These are phyloP conservation scores for Lichtheimia hyalospora DNA, from an alignment of 371 early-diverging fungal species.

Conservation along the genomic window DNA sequence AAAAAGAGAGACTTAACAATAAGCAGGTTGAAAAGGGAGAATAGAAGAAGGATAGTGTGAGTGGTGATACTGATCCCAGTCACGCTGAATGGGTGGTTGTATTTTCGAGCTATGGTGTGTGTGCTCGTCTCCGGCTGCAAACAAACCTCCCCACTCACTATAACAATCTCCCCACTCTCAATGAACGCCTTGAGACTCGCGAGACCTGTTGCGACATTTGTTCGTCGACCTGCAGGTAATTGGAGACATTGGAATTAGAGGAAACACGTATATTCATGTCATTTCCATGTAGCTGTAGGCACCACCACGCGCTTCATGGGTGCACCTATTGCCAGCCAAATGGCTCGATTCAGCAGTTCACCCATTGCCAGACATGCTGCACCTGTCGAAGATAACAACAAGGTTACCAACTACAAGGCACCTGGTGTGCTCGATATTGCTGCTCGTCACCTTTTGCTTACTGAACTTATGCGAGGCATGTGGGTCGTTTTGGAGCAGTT, in stretches of 20 bases:
- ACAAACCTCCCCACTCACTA: slow-evolving; percentile 7
- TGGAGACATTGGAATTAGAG: no score
- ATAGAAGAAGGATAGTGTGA: no score
- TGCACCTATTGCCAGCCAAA: slow-evolving; percentile 15
- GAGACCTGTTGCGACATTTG: slow-evolving; percentile 15
- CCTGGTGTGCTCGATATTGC: slow-evolving; percentile 70
- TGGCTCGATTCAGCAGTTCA: slow-evolving; percentile 42
- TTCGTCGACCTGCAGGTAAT: slow-evolving; percentile 2
- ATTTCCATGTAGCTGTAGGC: slow-evolving; percentile 2
- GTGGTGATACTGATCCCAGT: no score
- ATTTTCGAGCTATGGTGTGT: no score
- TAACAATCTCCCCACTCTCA: slow-evolving; percentile 26
- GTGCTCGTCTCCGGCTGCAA: no score
- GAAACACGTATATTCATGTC: no score
- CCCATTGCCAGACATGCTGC: slow-evolving; percentile 34
- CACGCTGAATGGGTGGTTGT: no score
- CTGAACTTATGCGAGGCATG: slow-evolving; percentile 91
- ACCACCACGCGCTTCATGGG: slow-evolving; percentile 13
- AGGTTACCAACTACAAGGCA: slow-evolving; percentile 22
- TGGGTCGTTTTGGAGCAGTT: slow-evolving; percentile 92
- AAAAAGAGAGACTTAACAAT: no score
- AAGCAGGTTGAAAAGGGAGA: no score
- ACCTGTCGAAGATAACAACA: slow-evolving; percentile 32
- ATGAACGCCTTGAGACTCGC: slow-evolving; percentile 30
- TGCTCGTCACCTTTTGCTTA: slow-evolving; percentile 82